Base-by-base conservation (phyloP, 2,329 filamentous ascomycete genomes). In the Didymella lethalis region DNA sequence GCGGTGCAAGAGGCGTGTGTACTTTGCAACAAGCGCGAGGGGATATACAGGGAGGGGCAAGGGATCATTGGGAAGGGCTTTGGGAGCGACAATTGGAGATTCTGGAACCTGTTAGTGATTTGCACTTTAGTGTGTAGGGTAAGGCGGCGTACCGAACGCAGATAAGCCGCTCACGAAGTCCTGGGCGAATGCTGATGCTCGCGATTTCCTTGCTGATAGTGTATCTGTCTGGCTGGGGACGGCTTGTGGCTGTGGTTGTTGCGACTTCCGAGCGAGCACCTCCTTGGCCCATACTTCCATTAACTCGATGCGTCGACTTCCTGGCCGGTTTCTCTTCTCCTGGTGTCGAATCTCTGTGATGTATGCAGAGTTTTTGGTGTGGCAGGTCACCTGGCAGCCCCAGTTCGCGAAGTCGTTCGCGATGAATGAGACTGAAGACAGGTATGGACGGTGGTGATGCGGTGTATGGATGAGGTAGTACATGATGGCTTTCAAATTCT, bases 251-350 rank as follows among this genome's bases (percentile, higher is more conserved):
- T 29, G n/a, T 23, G 16, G n/a, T 28, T 47, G 31, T 32, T 62
- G 32, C 16, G 32, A 36, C 16, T 66, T 10, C 62, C 48, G 1
- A 36, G 31, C 26, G 0, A 67, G 36, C 4, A 64, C 41, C 44
- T 67, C 66, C 10, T 51, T 52, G 10, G 63, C 64, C 66, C 63
- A 68, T 16, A 68, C 57, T 36, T 63, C 64, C 57, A 65, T 65
- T 14, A 68, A 7, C 26, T 61, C 57, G 2, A 55, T 49, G 32
- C 61, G 50, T n/a, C 54, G 54, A 12, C 45, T 23, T n/a, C 41
- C 53, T 29, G 36, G 44, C 2, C 64, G 59, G 28, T 48, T 26
- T 4, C 26, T 32, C 5, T 51, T 49, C 34, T 68, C 64, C 11
- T 60, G 62, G 5, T 29, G 18, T 14, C 53, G 57, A 4, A 68